Evolutionary conservation across 345 rosid genomes (phyloP), one percentile per base, ranked within the genome.

Genomic region (Lenwebbia sp.): DNA sequence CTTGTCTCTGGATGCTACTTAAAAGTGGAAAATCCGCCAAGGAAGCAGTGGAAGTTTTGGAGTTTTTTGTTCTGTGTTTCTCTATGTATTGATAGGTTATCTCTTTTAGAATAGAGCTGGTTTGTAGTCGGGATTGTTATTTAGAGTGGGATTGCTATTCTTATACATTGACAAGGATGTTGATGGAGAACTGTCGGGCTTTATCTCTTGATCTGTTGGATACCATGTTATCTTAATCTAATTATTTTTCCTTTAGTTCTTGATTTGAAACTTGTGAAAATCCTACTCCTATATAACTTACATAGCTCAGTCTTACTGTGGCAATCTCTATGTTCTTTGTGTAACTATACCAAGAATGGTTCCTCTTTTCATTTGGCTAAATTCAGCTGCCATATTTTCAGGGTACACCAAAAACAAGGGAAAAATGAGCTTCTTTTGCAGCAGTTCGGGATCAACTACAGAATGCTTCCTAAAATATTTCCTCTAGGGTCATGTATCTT

Each of bases 401-500:
- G 99, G 94, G 89, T 81, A 88, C 96, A n/a, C 87, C 92, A 91
- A 85, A 96, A 96, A 82, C 96, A 95, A 90, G 96, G 93, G 87
- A 94, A 89, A 90, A 93, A 97, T 89, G 99, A 97, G 88, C 91
- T 97, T 84, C 98, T 97, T 75, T 94, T 89, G 90, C 97, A 90
- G 88, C 90, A 90, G 53, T 96, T 96, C 88, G 94, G 94, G 78
- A 90, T 97, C 88, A 97, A 95, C 86, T 97, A 96, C 89, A 96
- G 93, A 84, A 90, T 88, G 25, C 89, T 92, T 85, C 95, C 92
- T 88, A 91, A 89, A 83, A 88, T 96, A 89, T 94, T 94, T 88
- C 99, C 98, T 85, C 98, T 93, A 89, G 99, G 99, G 85, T 94
- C 99, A 28, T 94, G 97, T 88, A 85, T 92, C 86, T 90, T 93